Conservation (phyloP, 2,329 filamentous ascomycete species). For the Aureobasidium zeae region DNA sequence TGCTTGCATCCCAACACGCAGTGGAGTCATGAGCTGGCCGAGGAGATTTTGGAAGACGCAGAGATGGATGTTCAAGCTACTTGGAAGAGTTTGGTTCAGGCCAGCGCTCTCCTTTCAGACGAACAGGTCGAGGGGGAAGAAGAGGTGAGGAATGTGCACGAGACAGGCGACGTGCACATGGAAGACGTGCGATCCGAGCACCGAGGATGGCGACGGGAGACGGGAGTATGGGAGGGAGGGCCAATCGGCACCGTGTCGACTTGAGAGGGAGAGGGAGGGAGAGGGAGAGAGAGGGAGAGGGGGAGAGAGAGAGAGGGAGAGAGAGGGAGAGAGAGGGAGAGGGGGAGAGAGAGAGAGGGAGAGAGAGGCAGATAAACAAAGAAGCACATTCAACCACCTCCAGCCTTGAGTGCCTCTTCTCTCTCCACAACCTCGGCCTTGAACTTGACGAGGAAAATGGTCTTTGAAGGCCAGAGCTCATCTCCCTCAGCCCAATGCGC, state of each 20-base stretch:
- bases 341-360: background rate
- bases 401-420: constrained; percentile 49
- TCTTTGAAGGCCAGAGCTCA: constrained; percentile 86
- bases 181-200: constrained; percentile 16
- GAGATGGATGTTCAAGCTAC: constrained; percentile 6
- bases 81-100: constrained; percentile 18
- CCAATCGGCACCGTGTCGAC: constrained; percentile 10
- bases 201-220: constrained; percentile 16
- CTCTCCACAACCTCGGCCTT: constrained; percentile 82
- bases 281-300: background rate
- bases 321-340: background rate
- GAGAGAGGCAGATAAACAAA: background rate
- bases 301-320: background rate
- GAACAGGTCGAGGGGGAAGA: background rate
- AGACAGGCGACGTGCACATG: constrained; percentile 10
- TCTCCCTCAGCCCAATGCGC: constrained; percentile 63
- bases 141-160: constrained; percentile 19
- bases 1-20: constrained; percentile 28
- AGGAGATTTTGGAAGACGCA: constrained; percentile 6
- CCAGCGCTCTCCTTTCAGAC: constrained; percentile 14
- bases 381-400: constrained; percentile 23
- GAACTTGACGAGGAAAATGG: constrained; percentile 92
- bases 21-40: constrained; percentile 31
- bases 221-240: constrained; percentile 5
- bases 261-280: background rate